Evolutionary conservation across 2,329 filamentous ascomycete species (phyloP), one percentile per base, ranked within the genome.

Genomic region (Lasiodiplodia citricola): DNA sequence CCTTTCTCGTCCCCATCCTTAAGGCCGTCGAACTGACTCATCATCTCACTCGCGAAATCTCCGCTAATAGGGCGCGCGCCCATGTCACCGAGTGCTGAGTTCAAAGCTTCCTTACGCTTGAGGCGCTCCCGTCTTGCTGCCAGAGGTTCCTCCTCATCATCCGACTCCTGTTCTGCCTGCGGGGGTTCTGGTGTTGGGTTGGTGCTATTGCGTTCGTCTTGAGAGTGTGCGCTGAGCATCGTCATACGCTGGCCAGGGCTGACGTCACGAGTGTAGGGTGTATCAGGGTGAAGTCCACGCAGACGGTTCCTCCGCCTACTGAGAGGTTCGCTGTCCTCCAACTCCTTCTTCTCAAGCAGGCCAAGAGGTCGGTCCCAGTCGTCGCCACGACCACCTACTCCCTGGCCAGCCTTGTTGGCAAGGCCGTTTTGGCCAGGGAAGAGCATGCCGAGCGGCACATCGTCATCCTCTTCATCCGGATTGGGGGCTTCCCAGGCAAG

Each of bases 241-340:
- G 66, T 68, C 28, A 52, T 60, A 25, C 72, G 74, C 63, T 74
- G 77, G 11, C 65, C 69, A 16, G 74, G 73, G 38, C 73, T 74
- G 13, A 71, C 47, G 35, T 72, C 73, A 55, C 71, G 57, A 14
- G 51, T 4, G 31, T 54, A 52, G 16, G 67, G 31, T 77, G 66
- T 38, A 7, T 81, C 77, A 0, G 81, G 80, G 54, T 84, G 82
- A 18, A 87, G 84, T 47, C 92, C 92, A 54, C 90, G 87, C 7
- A 97, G 84, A 68, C 94, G 87, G 51, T 91, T 91, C 58, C 92
- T 89, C 2, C 94, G 90, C 50, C 86, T 86, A 74, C 91, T 94
- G 23, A 97, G 83, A 0, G 96, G 94, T 77, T 98, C 96, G 67
- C 94, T 96, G 75, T 99, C 96, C 77, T 99, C 96, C 72, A 96